These are phyloP conservation scores for Phytopythium sindhum DNA, from an alignment of 352 stramenopile genomes.

Conservation along the genomic window DNA sequence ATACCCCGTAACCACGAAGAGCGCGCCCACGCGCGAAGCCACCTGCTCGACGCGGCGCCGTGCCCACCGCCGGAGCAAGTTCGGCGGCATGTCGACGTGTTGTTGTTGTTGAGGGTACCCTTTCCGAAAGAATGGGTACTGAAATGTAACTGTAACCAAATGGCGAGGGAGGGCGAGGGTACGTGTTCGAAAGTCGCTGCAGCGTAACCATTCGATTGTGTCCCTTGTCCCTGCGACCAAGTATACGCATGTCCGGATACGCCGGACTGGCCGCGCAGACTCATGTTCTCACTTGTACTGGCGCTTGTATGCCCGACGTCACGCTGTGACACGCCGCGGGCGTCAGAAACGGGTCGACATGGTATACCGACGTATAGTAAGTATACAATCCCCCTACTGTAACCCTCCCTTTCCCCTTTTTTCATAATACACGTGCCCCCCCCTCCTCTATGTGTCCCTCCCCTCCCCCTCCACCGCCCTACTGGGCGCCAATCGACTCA, in stretches of 20 bases:
- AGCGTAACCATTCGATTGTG: slow-evolving; percentile 1
- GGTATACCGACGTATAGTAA: not conserved
- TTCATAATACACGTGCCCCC: not conserved
- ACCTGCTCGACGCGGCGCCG: not conserved
- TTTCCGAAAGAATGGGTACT: not conserved
- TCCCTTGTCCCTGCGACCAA: not conserved
- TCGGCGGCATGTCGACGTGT: not conserved
- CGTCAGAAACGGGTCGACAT: not conserved
- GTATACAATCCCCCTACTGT: no score
- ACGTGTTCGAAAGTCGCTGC: not conserved
- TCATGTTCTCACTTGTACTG: not conserved
- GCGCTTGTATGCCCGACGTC: not conserved
- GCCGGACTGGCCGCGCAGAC: no score
- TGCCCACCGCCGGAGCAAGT: not conserved
- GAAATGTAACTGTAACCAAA: not conserved
- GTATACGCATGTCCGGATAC: not conserved
- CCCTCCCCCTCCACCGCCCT: not conserved
- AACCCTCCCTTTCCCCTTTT: not conserved
- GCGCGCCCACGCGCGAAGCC: slow-evolving; percentile 4
- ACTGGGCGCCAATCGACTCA: slow-evolving; percentile 1
- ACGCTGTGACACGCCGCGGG: not conserved
- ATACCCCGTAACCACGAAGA: slow-evolving; percentile 30
- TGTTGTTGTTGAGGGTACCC: not conserved
- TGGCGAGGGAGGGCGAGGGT: not conserved
- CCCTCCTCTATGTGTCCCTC: not conserved